phyloP scores from a whole-genome alignment of 1,284 basidiomycete species.

The Cystobasidium pallidum region DNA sequence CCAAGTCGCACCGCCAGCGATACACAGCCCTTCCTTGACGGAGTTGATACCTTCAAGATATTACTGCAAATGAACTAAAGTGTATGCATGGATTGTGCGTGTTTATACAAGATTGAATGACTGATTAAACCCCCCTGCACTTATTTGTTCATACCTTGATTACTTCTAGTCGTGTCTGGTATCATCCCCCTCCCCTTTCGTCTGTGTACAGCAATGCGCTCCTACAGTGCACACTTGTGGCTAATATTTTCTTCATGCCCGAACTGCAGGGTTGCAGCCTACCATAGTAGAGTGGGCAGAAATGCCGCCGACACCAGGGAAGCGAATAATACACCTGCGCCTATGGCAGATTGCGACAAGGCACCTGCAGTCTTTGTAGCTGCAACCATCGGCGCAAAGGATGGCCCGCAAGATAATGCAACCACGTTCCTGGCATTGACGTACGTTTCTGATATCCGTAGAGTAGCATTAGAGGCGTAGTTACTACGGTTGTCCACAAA shows the following conservation, averaged over 20 bases:
- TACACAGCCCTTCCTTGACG: no score
- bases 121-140: not conserved
- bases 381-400: constrained; percentile 49
- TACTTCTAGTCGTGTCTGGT: not conserved
- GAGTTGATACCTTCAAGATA: no score
- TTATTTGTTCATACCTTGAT: no score
- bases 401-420: constrained; percentile 47
- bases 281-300: not conserved
- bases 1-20: no score
- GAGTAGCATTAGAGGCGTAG: constrained; percentile 50
- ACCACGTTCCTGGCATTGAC: constrained; percentile 43
- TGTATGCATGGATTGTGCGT: not conserved
- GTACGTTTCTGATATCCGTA: constrained; percentile 51
- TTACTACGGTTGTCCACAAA: no score
- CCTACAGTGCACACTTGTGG: not conserved
- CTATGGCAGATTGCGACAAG: not conserved
- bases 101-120: not conserved
- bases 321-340: not conserved
- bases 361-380: constrained; percentile 14
- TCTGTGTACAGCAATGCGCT: not conserved
- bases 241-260: no score
- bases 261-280: not conserved
- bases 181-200: not conserved
- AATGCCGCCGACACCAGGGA: not conserved
- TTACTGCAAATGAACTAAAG: not conserved